A percentile compares a stretch with the other conserved stretches of the same genome.
These are phyloP conservation scores for Plasmodium vivax DNA, from an alignment of 169 alveolate genomes.

Conservation along the genomic window DNA sequence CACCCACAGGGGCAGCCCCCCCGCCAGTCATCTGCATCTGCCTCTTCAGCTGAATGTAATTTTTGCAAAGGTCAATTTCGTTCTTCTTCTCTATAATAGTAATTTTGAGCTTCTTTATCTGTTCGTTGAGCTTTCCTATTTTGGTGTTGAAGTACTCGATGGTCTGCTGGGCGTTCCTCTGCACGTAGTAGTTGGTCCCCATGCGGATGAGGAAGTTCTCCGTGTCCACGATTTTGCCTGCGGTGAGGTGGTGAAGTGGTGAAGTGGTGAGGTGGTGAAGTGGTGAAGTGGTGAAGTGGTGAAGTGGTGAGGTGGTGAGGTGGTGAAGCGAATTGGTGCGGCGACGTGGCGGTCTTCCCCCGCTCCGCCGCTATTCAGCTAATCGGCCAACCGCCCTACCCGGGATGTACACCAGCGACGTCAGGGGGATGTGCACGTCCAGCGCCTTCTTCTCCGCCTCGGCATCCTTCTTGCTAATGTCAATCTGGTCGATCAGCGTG, in stretches of 20 bases:
- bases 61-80: slow-evolving; percentile 66
- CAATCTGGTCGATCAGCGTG: neutral
- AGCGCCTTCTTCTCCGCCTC: slow-evolving; percentile 4
- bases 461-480: neutral
- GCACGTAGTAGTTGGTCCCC: slow-evolving; percentile 73
- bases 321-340: neutral
- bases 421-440: slow-evolving; percentile 68
- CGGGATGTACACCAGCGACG: slow-evolving; percentile 58
- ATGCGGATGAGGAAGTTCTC: slow-evolving; percentile 58
- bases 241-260: neutral
- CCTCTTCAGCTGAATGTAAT: slow-evolving; percentile 56
- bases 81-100: slow-evolving; percentile 56
- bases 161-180: slow-evolving; percentile 45
- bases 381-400: slow-evolving; percentile 3
- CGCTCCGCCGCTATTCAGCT: neutral
- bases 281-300: neutral
- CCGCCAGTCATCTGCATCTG: slow-evolving; percentile 19
- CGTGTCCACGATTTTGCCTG: slow-evolving; percentile 62
- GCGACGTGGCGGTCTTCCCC: neutral
- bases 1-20: neutral
- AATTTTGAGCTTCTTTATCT: slow-evolving; percentile 29
- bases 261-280: neutral
- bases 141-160: slow-evolving; percentile 49
- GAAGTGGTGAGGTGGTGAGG: neutral
- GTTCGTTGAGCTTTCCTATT: slow-evolving; percentile 54